Base-by-base conservation (phyloP, 768 basidiomycete species). In the Boletus subcaerulescens region DNA sequence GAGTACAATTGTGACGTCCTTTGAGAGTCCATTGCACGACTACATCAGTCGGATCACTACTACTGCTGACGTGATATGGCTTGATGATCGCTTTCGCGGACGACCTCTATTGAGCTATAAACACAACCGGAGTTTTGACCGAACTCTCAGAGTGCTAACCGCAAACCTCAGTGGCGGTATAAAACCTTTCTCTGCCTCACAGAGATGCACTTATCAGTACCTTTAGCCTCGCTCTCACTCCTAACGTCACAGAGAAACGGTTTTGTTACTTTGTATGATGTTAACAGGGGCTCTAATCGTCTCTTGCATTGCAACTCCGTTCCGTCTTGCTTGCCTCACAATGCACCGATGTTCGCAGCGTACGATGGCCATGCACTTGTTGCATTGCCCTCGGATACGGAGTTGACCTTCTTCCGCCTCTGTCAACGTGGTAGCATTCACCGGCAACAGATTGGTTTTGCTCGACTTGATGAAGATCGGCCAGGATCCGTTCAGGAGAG, bases 61-160 rank as follows among this genome's bases (percentile, higher is more conserved):
- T 1, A 91, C 87, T 1, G 74, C 72, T 1, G 77, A 86, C 43
- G 60, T 91, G 15, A 58, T 85, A 14, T 92, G 90, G 89, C 65
- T 91, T 29, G 90, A 93, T 62, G 71, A 76, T 29, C 80, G 89
- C 32, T 79, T 76, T 60, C 69, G 77, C n/a, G 65, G 65, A 22
- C 81, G 72, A 55, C 86, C 89, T 7, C 63, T 91, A 4, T 59
- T 92, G 10, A 80, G 78, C 4, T 79, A 79, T 59, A 80, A 77
- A 50, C 90, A 93, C 66, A 72, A 76, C 45, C 76, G 89, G 18
- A 73, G 77, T 36, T 77, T 71, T 45, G 89, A 92, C 64, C 77
- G 82, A 18, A 82, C 80, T 4, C 75, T 91, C 17, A 68, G 72
- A 43, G 65, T 74, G 0, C 61, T 70, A 5, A 82, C 80, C 8